These are phyloP conservation scores for Chlorella sp. DNA, from an alignment of 139 green algal species.

Conservation along the genomic window DNA sequence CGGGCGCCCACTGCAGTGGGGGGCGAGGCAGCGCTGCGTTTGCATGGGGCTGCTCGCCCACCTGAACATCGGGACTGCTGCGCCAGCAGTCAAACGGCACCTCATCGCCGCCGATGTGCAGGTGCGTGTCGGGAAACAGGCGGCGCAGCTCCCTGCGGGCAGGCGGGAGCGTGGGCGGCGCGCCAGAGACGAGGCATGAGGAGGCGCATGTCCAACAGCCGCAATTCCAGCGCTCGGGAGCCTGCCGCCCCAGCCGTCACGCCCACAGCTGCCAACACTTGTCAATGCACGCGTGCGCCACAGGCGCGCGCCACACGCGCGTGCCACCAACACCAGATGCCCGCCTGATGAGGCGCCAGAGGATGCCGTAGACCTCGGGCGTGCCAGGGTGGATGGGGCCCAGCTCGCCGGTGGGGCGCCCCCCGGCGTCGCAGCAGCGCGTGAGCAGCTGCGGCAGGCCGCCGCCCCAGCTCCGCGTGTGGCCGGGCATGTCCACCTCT, in stretches of 20 bases:
- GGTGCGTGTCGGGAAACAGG: constrained; percentile 54
- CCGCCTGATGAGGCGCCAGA: constrained; percentile 51
- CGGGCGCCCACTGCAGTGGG: too few species aligned
- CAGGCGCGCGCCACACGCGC: too few species aligned
- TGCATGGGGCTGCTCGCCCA: neutral
- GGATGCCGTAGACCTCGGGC: constrained; percentile 31
- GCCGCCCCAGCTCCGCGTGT: constrained; percentile 55
- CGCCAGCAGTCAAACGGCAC: constrained; percentile 61
- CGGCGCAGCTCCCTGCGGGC: constrained; percentile 27
- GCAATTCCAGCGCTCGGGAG: too few species aligned
- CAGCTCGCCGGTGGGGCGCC: constrained; percentile 1
- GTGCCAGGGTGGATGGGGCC: constrained; percentile 38
- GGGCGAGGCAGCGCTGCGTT: neutral
- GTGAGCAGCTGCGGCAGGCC: constrained; percentile 51
- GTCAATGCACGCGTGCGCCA: too few species aligned
- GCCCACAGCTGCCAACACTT: too few species aligned
- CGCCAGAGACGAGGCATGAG: too few species aligned
- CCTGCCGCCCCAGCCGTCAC: too few species aligned
- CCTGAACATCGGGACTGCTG: neutral
- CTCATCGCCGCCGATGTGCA: constrained; percentile 70
- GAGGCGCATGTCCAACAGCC: too few species aligned
- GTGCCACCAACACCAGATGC: too few species aligned
- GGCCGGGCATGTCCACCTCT: constrained; percentile 65
- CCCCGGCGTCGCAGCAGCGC: constrained; percentile 38
- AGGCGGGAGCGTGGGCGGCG: too few species aligned